Base-by-base conservation (phyloP, 257 asterid genomes). In the Capsicum chinense region DNA sequence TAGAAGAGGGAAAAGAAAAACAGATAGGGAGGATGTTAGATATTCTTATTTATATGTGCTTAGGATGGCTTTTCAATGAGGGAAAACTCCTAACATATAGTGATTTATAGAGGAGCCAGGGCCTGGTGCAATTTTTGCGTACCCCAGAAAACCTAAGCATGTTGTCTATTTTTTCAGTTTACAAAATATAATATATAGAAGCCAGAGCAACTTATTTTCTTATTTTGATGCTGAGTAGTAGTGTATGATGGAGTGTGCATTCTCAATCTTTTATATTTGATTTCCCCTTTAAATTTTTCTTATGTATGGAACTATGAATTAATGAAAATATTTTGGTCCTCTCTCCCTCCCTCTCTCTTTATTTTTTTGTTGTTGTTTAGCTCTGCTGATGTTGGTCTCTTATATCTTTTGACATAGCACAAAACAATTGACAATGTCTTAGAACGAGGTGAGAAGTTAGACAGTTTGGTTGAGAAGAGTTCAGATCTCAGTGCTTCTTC, bases 401-500 rank as follows among this genome's bases (percentile, higher is more conserved):
- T 71, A 21, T 83, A 67, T 69, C 48, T 56, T 88, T 82, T 83
- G 39, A 87, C 83, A 86, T 94, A 93, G 98, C 99, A 95, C 90
- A 92, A 95, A 91, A 95, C 98, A n/a, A 95, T 95, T 79, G 97
- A 95, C 87, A 94, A 97, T 84, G 98, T 95, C 83, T 91, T 94
- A 39, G 99, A 67, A 87, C 91, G 99, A 70, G 99, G 99, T 9
- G 96, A 90, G 89, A 95, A 92, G 93, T 94, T 95, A 9, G 99
- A 95, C 88, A 95, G 94, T 89, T 91, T 95, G 93, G 99, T 95
- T 56, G 97, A 92, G 83, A 95, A 95, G 93, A 95, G 99, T 89
- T 94, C 98, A 59, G 99, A 95, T 90, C 97, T 93, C 71, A 94
- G 98, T 62, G 92, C 98, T 81, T 97, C 99, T 86, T 95, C 99